phyloP scores from a whole-genome alignment of 2,329 filamentous ascomycete genomes.

The Emericellopsis cladophorae region DNA sequence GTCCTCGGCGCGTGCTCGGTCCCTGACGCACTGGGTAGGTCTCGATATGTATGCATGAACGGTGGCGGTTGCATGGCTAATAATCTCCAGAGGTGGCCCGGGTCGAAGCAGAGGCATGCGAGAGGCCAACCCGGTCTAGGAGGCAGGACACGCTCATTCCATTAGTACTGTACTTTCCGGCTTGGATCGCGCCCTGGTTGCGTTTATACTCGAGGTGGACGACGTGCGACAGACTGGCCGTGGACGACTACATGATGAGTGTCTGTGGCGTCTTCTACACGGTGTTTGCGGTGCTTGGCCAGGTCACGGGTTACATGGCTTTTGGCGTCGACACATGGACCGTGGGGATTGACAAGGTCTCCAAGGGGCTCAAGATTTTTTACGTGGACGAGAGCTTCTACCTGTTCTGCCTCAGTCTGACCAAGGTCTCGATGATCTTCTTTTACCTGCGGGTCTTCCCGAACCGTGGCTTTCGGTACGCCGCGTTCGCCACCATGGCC shows the following conservation, averaged over 20 bases:
- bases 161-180: conserved; percentile 21
- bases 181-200: conserved; percentile 18
- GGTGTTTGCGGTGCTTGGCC: conserved; percentile 16
- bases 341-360: conserved; percentile 12
- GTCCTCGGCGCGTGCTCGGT: conserved; percentile 10
- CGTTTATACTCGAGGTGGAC: conserved; percentile 23
- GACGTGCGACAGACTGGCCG: conserved; percentile 13
- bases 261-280: conserved; percentile 13
- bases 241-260: conserved; percentile 27
- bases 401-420: conserved; percentile 22
- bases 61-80: background rate
- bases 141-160: conserved; percentile 17
- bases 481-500: conserved; percentile 18
- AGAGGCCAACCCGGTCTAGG: conserved; percentile 14
- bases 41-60: too few relatives aligned
- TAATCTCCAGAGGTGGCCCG: conserved; percentile 13
- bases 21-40: conserved; percentile 13
- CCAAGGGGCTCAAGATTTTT: conserved; percentile 16
- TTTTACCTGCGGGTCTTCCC: conserved; percentile 26
- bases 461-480: conserved; percentile 15
- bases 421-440: conserved; percentile 23
- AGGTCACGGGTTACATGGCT: conserved; percentile 12
- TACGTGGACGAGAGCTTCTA: conserved; percentile 19
- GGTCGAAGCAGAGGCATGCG: conserved; percentile 18
- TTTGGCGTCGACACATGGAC: conserved; percentile 26